Evolutionary conservation across 305 asterid genomes (phyloP), one percentile per base, ranked within the genome.

Genomic region (Fraxinus baroniana): DNA sequence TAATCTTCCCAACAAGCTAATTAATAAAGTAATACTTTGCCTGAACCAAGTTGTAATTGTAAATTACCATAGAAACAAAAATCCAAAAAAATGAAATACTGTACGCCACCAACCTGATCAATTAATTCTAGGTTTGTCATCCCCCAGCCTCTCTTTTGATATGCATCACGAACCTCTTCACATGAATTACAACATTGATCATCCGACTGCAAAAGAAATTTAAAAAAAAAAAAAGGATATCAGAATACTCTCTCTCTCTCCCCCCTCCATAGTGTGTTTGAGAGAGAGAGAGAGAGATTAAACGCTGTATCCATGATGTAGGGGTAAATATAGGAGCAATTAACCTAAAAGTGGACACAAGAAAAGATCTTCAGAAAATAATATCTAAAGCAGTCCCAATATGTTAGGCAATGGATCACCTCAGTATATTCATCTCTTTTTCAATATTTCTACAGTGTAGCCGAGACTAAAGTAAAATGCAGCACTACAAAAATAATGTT

Each of bases 121-220:
- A 94, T 94, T 86, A 94, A 82, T 83, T 94, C 98, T 55, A 89
- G 41, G 83, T 96, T 90, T 82, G 97, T 85, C 86, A 94, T 33
- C 35, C 93, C 98, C 99, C 99, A 96, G 86, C 99, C 99, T 88
- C 76, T 92, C 89, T 91, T 92, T 80, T 91, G 94, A 86, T 96
- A 96, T 78, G 98, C 98, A 87, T 94, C 98, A 78, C 97, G 98
- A 83, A 96, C 98, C 89, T 96, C 98, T 86, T 93, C 98, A 80
- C 99, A 96, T 83, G 99, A 86, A 89, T 96, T 96, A 86, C 99
- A 96, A 72, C 99, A 96, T n/a, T 96, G 87, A 71, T 91, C 97
- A 87, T 96, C 99, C 68, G 95, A 60, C 99, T 96, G 93, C 89
- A 84, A 84, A 89, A 87, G 78, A 80, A 70, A 76, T 70, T 8